Conservation (phyloP, 805 yeast species). For the Sugiyamaella chiloensis region DNA sequence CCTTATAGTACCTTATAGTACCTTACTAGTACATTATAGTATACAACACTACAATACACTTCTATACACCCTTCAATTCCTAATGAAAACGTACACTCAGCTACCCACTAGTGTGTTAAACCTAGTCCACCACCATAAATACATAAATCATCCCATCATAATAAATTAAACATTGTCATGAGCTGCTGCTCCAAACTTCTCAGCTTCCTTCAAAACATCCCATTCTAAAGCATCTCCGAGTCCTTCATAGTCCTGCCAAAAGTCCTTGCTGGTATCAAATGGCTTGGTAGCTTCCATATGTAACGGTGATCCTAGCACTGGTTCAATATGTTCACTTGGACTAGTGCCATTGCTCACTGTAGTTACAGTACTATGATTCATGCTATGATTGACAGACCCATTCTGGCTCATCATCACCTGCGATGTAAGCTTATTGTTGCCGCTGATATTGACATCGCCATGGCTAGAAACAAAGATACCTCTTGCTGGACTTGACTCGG, state of each 20-base stretch:
- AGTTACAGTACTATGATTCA: constrained; percentile 2
- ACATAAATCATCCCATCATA: neutral
- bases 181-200: constrained; percentile 9
- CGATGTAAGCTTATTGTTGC: no score
- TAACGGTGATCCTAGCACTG: neutral
- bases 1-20: no score
- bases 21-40: no score
- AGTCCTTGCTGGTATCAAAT: constrained; percentile 3
- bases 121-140: neutral
- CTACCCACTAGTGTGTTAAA: no score
- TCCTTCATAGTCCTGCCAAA: constrained; percentile 5
- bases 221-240: constrained; percentile 10
- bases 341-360: constrained; percentile 1
- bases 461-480: constrained; percentile 28
- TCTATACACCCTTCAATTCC: no score
- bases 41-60: no score
- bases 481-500: constrained; percentile 32
- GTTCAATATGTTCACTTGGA: constrained; percentile 1
- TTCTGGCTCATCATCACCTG: no score
- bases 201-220: constrained; percentile 16
- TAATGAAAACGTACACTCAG: no score
- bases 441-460: neutral
- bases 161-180: neutral
- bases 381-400: no score
- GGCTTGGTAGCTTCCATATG: neutral